Evolutionary conservation across 2,329 filamentous ascomycete genomes (phyloP), one percentile per base, ranked within the genome.

Genomic region (Cercospora janseana): DNA sequence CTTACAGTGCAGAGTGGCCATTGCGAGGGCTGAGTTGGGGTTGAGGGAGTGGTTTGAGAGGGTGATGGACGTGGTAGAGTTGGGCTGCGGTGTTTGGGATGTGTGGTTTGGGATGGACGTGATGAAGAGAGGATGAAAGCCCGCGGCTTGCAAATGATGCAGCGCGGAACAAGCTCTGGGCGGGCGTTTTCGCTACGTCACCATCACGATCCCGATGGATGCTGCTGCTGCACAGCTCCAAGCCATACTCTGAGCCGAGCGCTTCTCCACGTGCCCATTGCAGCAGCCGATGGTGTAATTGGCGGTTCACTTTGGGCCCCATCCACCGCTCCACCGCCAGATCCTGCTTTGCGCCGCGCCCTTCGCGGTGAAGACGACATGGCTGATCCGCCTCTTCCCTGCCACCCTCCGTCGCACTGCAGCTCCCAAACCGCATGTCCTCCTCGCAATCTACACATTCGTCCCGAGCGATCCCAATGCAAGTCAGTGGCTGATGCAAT

Each of bases 1-100:
- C 44, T 3, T 47, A 47, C 44, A 47, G 44, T 28, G 23, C 31
- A 47, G 44, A 47, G 44, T 21, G 31, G 32, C 32, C 24, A 27
- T 47, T 37, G 23, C 40, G 44, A 4, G 13, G 7, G 44, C 28
- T 37, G 43, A 21, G 32, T 31, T 32, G 28, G 12, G n/a, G 31
- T 16, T 38, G n/a, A 20, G 7, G 29, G 15, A 15, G 18, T 47
- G 44, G 16, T 47, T 35, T 32, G 13, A 12, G 10, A 16, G 24
- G 24, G 32, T 29, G 32, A 29, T 38, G 31, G 16, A 28, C 32
- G 5, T 35, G 31, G 18, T 27, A 6, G 13, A 26, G 23, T 13
- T 28, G 6, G 6, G 27, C 23, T 21, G 44, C 24, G 28, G n/a
- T 32, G 15, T 24, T 8, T 37, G 43, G 12, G 32, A 28, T n/a